Conservation (phyloP, 768 basidiomycete species). For the Pleurotus salmoneostramineus region DNA sequence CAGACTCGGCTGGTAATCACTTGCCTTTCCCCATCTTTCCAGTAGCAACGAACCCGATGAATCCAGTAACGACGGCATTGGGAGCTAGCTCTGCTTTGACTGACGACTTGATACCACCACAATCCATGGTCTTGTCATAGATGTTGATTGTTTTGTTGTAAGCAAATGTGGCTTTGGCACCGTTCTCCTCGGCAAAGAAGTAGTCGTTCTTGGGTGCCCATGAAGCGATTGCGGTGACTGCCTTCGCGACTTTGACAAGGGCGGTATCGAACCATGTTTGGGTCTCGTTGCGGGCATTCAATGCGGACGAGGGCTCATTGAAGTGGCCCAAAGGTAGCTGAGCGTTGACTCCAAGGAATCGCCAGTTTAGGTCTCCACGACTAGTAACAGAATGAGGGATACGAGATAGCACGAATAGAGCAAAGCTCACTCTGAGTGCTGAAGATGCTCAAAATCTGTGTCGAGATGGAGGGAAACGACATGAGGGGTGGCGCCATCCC, state of each 20-base stretch:
- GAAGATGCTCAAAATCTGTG: neutral
- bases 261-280: neutral
- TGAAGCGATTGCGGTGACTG: neutral
- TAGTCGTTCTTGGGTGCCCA: neutral
- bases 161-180: neutral
- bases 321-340: neutral
- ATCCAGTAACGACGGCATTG: neutral
- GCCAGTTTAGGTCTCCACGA: neutral
- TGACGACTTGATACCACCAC: neutral
- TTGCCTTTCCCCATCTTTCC: neutral
- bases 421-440: neutral
- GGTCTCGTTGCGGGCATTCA: neutral
- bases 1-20: neutral
- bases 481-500: neutral
- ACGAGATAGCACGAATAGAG: neutral
- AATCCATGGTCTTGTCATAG: neutral
- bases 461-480: neutral
- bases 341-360: neutral
- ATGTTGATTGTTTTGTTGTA: neutral
- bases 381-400: neutral
- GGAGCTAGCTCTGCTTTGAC: neutral
- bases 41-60: neutral
- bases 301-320: neutral
- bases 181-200: neutral
- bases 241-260: neutral